phyloP scores from a whole-genome alignment of 495 filamentous ascomycete genomes.

The Physcia stellaris region DNA sequence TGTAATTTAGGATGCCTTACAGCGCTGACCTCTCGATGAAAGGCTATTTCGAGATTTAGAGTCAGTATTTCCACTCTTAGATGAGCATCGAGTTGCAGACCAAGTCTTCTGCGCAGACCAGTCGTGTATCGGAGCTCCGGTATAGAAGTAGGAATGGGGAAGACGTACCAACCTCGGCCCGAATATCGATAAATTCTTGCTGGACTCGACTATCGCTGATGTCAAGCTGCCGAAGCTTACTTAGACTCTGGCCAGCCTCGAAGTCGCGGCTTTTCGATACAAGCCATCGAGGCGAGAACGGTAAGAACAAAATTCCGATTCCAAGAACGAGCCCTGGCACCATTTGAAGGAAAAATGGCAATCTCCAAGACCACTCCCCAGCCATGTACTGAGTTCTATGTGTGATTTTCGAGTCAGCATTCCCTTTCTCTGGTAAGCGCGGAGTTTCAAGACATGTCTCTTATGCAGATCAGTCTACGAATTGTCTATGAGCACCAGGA shows the following conservation, averaged over 20 bases:
- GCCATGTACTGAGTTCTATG: slow-evolving; percentile 36
- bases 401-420: too few species aligned
- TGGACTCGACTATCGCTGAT: slow-evolving; percentile 28
- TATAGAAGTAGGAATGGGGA: too few species aligned
- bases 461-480: too few species aligned
- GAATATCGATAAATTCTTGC: slow-evolving; percentile 37
- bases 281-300: slow-evolving; percentile 41
- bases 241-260: slow-evolving; percentile 33
- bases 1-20: slow-evolving; percentile 34
- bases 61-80: too few species aligned
- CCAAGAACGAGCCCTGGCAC: slow-evolving; percentile 33
- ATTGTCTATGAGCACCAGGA: too few species aligned
- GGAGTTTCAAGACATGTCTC: too few species aligned
- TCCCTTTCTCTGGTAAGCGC: too few species aligned
- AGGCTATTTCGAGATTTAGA: too few species aligned
- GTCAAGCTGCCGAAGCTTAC: slow-evolving; percentile 30
- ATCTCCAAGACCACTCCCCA: slow-evolving; percentile 35
- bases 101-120: too few species aligned
- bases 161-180: slow-evolving; percentile 35
- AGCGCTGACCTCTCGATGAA: slow-evolving; percentile 32
- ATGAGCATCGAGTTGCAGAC: too few species aligned
- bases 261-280: slow-evolving; percentile 33
- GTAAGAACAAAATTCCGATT: slow-evolving; percentile 31
- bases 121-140: too few species aligned
- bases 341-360: slow-evolving; percentile 38